These are phyloP conservation scores for Bipolaris victoriae DNA, from an alignment of 2,329 filamentous ascomycete genomes.

Conservation along the genomic window DNA sequence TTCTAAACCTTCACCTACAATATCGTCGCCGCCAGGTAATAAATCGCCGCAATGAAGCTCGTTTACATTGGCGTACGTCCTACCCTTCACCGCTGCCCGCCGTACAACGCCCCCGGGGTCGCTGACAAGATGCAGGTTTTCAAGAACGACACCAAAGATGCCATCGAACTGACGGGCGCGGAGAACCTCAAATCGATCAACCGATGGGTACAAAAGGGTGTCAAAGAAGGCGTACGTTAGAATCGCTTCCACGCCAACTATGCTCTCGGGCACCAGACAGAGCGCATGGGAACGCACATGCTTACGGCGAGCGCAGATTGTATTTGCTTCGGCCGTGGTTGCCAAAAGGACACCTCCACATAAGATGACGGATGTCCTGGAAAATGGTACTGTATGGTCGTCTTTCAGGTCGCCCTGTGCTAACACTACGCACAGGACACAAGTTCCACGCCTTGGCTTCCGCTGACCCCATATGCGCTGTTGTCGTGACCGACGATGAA, in stretches of 20 bases:
- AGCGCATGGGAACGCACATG: not conserved
- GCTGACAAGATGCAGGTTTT: conserved; percentile 65
- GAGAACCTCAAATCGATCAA: conserved; percentile 80
- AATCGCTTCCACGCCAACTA: not conserved
- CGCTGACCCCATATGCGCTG: conserved; percentile 54
- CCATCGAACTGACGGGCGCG: conserved; percentile 70
- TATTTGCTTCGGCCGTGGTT: conserved; percentile 83
- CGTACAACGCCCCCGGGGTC: not conserved
- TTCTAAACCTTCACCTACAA: not conserved
- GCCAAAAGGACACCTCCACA: conserved; percentile 84
- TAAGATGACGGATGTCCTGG: conserved; percentile 83
- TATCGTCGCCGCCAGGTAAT: not conserved
- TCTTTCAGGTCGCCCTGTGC: not conserved
- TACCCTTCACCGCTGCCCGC: conserved; percentile 28
- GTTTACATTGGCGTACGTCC: conserved; percentile 81
- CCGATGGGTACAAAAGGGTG: conserved; percentile 70
- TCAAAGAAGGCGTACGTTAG: conserved; percentile 35
- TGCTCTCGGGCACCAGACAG: not conserved
- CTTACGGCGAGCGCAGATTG: conserved; percentile 64
- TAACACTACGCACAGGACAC: conserved; percentile 59
- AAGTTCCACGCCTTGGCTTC: conserved; percentile 60
- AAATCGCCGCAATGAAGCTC: conserved; percentile 72
- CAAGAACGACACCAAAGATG: conserved; percentile 76
- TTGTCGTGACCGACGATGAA: conserved; percentile 57
- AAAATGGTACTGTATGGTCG: conserved; percentile 61